A percentile compares a stretch with the other conserved stretches of the same genome.
These are phyloP conservation scores for Leccinellum luteum DNA, from an alignment of 768 basidiomycete species.

Conservation along the genomic window DNA sequence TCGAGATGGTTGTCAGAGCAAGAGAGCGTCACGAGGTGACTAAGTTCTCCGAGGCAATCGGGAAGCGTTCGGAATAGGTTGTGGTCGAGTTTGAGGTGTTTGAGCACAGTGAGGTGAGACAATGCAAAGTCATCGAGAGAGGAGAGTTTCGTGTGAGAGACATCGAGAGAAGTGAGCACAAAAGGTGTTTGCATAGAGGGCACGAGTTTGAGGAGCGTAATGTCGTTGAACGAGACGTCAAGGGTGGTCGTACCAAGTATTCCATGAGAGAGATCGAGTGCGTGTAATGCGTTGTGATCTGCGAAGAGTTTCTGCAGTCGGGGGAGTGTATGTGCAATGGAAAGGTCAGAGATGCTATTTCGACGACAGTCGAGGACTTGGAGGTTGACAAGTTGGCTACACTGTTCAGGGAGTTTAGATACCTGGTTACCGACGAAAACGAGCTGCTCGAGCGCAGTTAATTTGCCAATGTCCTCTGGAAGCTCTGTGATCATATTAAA, in stretches of 20 bases:
- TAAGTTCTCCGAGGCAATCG: slow-evolving; percentile 75
- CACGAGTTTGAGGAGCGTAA: slow-evolving; percentile 69
- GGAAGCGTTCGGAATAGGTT: slow-evolving; percentile 86
- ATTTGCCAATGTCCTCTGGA: slow-evolving; percentile 73
- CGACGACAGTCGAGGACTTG: slow-evolving; percentile 78
- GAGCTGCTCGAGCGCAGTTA: slow-evolving; percentile 67
- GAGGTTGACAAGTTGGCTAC: slow-evolving; percentile 54
- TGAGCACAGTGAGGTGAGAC: slow-evolving; percentile 68
- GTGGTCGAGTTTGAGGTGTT: slow-evolving; percentile 73
- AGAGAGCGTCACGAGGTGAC: slow-evolving; percentile 66
- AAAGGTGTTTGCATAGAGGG: slow-evolving; percentile 47
- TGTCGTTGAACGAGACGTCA: slow-evolving; percentile 85
- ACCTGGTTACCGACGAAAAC: slow-evolving; percentile 87
- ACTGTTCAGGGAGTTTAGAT: slow-evolving; percentile 64
- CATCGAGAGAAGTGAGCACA: slow-evolving; percentile 72
- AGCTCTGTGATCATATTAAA: slow-evolving; percentile 87
- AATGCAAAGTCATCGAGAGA: slow-evolving; percentile 74
- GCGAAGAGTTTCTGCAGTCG: slow-evolving; percentile 65
- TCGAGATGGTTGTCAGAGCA: slow-evolving; percentile 91
- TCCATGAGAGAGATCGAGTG: slow-evolving; percentile 75
- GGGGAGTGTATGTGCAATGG: slow-evolving; percentile 65
- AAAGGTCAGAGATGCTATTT: slow-evolving; percentile 78
- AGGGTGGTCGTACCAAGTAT: slow-evolving; percentile 55
- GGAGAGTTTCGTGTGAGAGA: slow-evolving; percentile 87
- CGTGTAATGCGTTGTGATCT: slow-evolving; percentile 81